Evolutionary conservation across 257 asterid genomes (phyloP).

Genomic region (Nicotiana obtusifolia): DNA sequence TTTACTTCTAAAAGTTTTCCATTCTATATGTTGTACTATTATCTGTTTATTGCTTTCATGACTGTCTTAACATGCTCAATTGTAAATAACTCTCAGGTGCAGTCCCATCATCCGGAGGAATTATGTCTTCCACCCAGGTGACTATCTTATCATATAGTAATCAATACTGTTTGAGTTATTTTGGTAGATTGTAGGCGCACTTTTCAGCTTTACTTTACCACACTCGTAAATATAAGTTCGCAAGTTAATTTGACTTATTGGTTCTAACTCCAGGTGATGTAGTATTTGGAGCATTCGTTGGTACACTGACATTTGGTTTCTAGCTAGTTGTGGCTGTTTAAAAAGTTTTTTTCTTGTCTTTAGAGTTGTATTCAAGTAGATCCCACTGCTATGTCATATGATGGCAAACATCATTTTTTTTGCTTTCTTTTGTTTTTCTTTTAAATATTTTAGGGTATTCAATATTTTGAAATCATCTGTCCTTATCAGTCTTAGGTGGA

Average conservation of each 20-base stretch:
- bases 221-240: not conserved
- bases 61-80: constrained; percentile 14
- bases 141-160: constrained; percentile 15
- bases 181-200: not conserved
- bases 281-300: not conserved
- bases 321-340: not conserved
- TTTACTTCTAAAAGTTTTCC: not conserved
- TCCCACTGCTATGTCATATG: not conserved
- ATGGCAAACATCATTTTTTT: not conserved
- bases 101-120: constrained; percentile 55
- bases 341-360: not conserved
- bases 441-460: not conserved
- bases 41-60: not conserved
- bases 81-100: constrained; percentile 34
- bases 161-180: not conserved
- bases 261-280: not conserved
- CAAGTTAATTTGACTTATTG: not conserved
- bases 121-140: constrained; percentile 46
- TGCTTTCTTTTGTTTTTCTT: not conserved
- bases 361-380: not conserved
- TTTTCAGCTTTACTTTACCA: not conserved
- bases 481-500: not conserved
- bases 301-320: not conserved
- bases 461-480: not conserved
- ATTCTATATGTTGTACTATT: not conserved